Percentiles rank a stretch among this genome's conserved stretches.
Conservation (phyloP, 192 early-diverging fungal species). For the Podila epicladia region DNA sequence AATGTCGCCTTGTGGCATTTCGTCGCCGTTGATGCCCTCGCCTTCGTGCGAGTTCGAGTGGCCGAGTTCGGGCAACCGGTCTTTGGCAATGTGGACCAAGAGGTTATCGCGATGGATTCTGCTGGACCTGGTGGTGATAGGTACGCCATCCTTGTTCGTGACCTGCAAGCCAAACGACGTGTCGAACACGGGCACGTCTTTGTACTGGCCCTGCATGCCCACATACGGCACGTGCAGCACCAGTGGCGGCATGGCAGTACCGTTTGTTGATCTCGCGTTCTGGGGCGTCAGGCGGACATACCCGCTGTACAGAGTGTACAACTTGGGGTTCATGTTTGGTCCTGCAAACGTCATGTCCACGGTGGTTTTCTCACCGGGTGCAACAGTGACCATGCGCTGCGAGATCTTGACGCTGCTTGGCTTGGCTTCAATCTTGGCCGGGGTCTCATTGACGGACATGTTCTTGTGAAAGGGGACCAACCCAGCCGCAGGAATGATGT, state of each 20-base stretch:
- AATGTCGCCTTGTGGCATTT: not conserved
- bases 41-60: not conserved
- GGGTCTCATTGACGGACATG: not conserved
- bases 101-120: not conserved
- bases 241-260: not conserved
- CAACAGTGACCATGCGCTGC: constrained; percentile 18
- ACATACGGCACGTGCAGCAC: constrained; percentile 8
- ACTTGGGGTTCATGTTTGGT: constrained; percentile 21
- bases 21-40: not conserved
- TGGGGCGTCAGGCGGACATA: not conserved
- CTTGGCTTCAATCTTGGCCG: not conserved
- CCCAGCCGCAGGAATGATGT: constrained; percentile 32
- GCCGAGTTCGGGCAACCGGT: not conserved
- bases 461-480: not conserved
- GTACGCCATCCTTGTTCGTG: not conserved
- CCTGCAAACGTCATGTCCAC: constrained; percentile 39
- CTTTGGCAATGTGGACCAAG: too few species aligned
- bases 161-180: not conserved
- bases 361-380: not conserved
- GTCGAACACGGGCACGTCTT: constrained; percentile 9
- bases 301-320: constrained; percentile 20
- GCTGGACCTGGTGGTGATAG: not conserved
- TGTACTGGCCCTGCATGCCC: constrained; percentile 20
- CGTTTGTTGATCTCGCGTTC: not conserved
- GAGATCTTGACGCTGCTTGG: not conserved